Evolutionary conservation across 768 basidiomycete genomes (phyloP).

Genomic region (Rhodosporidiobolus odoratus): DNA sequence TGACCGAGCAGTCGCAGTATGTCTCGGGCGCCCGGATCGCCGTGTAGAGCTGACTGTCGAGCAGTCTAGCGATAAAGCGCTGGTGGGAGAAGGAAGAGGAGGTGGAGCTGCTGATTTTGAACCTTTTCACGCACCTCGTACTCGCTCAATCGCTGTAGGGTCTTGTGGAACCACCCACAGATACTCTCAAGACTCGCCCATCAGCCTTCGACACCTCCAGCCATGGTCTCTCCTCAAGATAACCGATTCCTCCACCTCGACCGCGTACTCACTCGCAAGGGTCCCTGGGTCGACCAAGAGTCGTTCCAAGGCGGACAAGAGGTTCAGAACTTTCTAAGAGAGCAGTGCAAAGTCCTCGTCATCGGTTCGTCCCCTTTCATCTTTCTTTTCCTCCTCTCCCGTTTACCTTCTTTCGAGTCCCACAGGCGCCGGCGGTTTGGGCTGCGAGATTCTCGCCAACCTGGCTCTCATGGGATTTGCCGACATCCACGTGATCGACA

Average conservation of each 20-base stretch:
- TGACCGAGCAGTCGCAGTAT: too few species aligned
- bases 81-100: not conserved
- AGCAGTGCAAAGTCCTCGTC: constrained; percentile 84
- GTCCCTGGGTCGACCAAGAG: constrained; percentile 32
- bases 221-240: not conserved
- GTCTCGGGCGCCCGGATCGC: too few species aligned
- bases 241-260: constrained; percentile 24
- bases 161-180: too few species aligned
- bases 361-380: constrained; percentile 53
- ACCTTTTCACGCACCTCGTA: not conserved
- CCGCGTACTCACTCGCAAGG: constrained; percentile 25
- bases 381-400: not conserved
- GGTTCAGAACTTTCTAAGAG: constrained; percentile 59
- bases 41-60: too few species aligned
- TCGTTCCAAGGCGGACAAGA: constrained; percentile 24
- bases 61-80: too few species aligned
- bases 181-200: too few species aligned
- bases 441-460: constrained; percentile 94
- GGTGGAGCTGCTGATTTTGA: not conserved
- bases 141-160: too few species aligned
- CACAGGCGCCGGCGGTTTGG: constrained; percentile 81
- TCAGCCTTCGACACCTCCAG: not conserved
- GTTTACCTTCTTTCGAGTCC: not conserved
- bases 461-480: constrained; percentile 93
- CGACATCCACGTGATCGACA: constrained; percentile 98